Evolutionary conservation across 495 filamentous ascomycete species (phyloP), one percentile per base, ranked within the genome.

Genomic region (Cercophora sp.): DNA sequence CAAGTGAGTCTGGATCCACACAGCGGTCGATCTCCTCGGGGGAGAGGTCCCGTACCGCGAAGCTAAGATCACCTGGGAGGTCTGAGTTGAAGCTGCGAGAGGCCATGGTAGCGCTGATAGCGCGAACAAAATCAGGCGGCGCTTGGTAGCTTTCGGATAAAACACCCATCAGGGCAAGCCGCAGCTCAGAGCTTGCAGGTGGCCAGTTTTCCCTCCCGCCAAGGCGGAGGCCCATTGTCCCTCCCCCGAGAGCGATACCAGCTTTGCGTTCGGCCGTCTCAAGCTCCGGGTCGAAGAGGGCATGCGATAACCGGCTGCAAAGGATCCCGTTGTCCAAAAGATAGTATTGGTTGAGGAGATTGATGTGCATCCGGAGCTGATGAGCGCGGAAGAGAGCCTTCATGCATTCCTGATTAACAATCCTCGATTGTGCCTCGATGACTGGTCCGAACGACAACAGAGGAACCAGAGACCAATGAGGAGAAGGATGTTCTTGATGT

Each of bases 141-240:
- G 53, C 66, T 54, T 62, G 60, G 53, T 89, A 88, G 53, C 82
- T 86, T 53, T 96, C 92, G 2, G 79, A 80, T 10, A 98, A 74
- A 10, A 96, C 77, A 0, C 89, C 92, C 77, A 91, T 95, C 32
- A 98, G 74, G 11, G 88, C 89, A 2, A 96, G 75, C 1, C 89
- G 83, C 24, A 98, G 72, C 60, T 98, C 93, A 4, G 90, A 96
- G 65, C 87, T 93, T 26, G 90, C 89, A 6, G 93, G 92, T 20
- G 92, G 92, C 93, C 92, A 96, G 22, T 77, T 87, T 40, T 87
- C 81, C 51, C 89, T 78, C 15, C 75, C 83, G 6, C 85, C 87
- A 1, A 96, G 68, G 8, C 87, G 84, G 31, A 96, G 74, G 2
- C 93, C 93, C 72, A 94, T 91, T 40, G 77, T 74, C 8, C 84